phyloP scores from a whole-genome alignment of 495 filamentous ascomycete genomes.

The Trichoderma asperelloides region DNA sequence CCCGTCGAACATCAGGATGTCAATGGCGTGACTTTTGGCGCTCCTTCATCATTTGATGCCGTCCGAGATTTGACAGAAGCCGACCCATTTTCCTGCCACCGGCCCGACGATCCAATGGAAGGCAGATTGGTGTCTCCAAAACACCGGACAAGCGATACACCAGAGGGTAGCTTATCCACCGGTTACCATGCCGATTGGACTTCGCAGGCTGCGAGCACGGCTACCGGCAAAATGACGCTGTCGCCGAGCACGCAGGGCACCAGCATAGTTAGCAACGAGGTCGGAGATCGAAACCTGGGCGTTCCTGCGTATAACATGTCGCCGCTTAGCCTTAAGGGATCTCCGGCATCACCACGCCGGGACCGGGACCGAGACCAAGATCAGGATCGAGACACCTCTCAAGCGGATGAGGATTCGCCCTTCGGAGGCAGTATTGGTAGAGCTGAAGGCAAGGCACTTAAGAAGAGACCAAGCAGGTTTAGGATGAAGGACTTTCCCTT shows the following conservation, averaged over 20 bases:
- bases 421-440: slow-evolving; percentile 21
- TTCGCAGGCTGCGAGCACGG: slow-evolving; percentile 46
- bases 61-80: slow-evolving; percentile 25
- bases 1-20: slow-evolving; percentile 23
- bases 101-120: slow-evolving; percentile 20
- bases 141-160: slow-evolving; percentile 43
- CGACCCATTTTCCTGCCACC: slow-evolving; percentile 25
- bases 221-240: slow-evolving; percentile 47
- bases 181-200: slow-evolving; percentile 41
- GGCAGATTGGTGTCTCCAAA: slow-evolving; percentile 21
- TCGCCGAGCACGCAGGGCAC: slow-evolving; percentile 50
- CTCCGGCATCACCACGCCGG: slow-evolving; percentile 13
- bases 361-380: neutral
- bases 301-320: slow-evolving; percentile 30
- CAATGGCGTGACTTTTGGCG: slow-evolving; percentile 23
- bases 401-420: slow-evolving; percentile 14
- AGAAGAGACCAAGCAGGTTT: slow-evolving; percentile 41
- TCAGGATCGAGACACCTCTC: neutral
- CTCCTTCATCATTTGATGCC: slow-evolving; percentile 21
- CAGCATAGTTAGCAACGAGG: slow-evolving; percentile 45
- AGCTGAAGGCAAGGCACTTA: slow-evolving; percentile 26
- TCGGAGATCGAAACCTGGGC: slow-evolving; percentile 32
- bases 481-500: slow-evolving; percentile 36
- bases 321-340: slow-evolving; percentile 18
- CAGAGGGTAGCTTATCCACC: slow-evolving; percentile 41